These are phyloP conservation scores for Chimonanthus salicifolius DNA, from an alignment of 164 flowering plant species.

Conservation along the genomic window DNA sequence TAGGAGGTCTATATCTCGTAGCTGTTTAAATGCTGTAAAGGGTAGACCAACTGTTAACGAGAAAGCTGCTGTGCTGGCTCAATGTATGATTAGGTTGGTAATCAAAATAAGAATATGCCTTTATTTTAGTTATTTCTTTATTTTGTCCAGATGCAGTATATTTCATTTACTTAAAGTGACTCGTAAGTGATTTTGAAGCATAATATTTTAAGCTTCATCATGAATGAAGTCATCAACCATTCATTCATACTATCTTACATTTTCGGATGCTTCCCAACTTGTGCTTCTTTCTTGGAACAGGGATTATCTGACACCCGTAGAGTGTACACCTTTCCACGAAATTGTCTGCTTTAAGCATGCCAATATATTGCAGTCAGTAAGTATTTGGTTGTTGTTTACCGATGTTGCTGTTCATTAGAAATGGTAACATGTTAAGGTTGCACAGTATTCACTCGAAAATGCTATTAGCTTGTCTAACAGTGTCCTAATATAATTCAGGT, in stretches of 20 bases:
- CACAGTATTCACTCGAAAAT: too few relatives aligned
- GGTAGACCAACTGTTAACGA: conserved; percentile 26
- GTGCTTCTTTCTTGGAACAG: conserved; percentile 28
- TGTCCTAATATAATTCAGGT: not conserved
- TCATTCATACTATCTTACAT: not conserved
- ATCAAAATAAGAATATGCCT: too few relatives aligned
- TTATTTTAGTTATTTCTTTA: too few relatives aligned
- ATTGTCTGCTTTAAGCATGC: conserved; percentile 67
- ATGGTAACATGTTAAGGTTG: too few relatives aligned
- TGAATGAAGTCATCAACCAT: not conserved
- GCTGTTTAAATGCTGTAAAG: conserved; percentile 18
- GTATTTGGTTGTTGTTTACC: conserved; percentile 7
- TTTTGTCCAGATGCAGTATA: too few relatives aligned
- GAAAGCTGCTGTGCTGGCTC: conserved; percentile 44
- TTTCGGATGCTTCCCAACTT: not conserved
- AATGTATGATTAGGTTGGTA: conserved; percentile 41
- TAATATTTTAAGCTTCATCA: not conserved
- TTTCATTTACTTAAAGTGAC: not conserved
- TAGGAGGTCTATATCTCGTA: conserved; percentile 29
- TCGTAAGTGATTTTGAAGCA: not conserved
- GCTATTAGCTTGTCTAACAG: too few relatives aligned
- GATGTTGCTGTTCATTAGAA: too few relatives aligned
- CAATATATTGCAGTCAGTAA: conserved; percentile 59
- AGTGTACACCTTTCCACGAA: conserved; percentile 66
- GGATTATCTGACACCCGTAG: conserved; percentile 60